These are phyloP conservation scores for Yarrowia galli DNA, from an alignment of 1,139 yeast species.

Conservation along the genomic window DNA sequence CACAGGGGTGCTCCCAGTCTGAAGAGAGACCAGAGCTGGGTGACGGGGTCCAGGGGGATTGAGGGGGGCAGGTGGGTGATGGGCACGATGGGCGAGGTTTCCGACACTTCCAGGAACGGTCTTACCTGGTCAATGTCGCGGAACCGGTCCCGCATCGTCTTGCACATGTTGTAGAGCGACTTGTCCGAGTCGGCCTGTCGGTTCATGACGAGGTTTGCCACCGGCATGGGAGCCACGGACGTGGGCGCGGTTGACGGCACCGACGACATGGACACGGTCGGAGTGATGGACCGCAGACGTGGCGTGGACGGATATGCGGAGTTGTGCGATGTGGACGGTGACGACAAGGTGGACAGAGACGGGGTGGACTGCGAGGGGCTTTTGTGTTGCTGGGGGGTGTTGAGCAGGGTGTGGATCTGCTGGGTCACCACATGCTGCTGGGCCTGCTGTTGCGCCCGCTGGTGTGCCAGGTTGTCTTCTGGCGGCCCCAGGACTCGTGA, in stretches of 20 bases:
- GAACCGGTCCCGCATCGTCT: constrained; percentile 63
- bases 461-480: constrained; percentile 24
- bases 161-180: constrained; percentile 78
- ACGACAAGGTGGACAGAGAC: constrained; percentile 2
- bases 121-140: constrained; percentile 72
- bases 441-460: constrained; percentile 9
- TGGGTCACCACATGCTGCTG: constrained; percentile 25
- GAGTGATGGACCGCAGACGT: constrained; percentile 31
- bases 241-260: constrained; percentile 31
- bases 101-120: constrained; percentile 64
- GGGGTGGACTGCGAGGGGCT: constrained; percentile 12
- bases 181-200: constrained; percentile 69
- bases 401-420: constrained; percentile 21
- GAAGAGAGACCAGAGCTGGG: constrained; percentile 85
- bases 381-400: background rate
- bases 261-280: constrained; percentile 33
- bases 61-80: constrained; percentile 48
- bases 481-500: constrained; percentile 19
- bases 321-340: background rate
- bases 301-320: constrained; percentile 21
- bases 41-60: constrained; percentile 76
- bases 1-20: constrained; percentile 95
- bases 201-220: constrained; percentile 60
- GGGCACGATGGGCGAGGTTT: constrained; percentile 47
- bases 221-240: constrained; percentile 39